Evolutionary conservation across 768 basidiomycete genomes (phyloP), one percentile per base, ranked within the genome.

Genomic region (Tulasnella sp.): DNA sequence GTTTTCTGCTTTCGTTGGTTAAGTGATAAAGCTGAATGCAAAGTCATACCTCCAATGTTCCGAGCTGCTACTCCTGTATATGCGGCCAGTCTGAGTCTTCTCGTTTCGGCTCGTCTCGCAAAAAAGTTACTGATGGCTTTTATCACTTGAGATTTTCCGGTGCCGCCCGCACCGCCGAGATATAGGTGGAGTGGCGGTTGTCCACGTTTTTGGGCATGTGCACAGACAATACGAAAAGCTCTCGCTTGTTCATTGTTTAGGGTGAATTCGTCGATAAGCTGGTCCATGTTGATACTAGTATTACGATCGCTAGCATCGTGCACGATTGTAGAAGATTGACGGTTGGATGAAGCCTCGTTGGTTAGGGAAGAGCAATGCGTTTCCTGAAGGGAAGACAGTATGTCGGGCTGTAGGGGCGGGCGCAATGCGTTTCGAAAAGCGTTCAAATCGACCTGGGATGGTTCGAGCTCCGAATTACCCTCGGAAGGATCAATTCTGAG

Each of bases 11-110:
- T 79, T 37, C 44, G 42, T 60, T 79, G 81, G 42, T 31, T 48
- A 31, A 82, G 46, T 12, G 22, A 60, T 34, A 82, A 64, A 8
- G 74, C 42, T 2, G 40, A 41, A 40, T 82, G 82, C 28, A 82
- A 48, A 2, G 82, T 82, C 75, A 46, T 75, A 1, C 82, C 82
- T 0, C 44, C 37, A 42, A 82, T 82, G 44, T 80, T 76, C 31
- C 46, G 40, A 0, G 82, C 82, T 0, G 82, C 82, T 8, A 80
- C 79, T 6, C 82, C 82, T 18, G 82, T 82, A 42, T 75, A 82
- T 1, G 81, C 69, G 8, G 64, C 40, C 5, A 82, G 28, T 2
- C 82, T 24, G 2, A 82, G 46, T 28, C 77, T 6, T 11, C 79
- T 1, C 1, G 1, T 16, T 60, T 60, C 58, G 9, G 28, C n/a